A percentile compares a stretch with the other conserved stretches of the same genome.
Conservation (phyloP, 2,329 filamentous ascomycete species). For the Paecilomyces fulvus region DNA sequence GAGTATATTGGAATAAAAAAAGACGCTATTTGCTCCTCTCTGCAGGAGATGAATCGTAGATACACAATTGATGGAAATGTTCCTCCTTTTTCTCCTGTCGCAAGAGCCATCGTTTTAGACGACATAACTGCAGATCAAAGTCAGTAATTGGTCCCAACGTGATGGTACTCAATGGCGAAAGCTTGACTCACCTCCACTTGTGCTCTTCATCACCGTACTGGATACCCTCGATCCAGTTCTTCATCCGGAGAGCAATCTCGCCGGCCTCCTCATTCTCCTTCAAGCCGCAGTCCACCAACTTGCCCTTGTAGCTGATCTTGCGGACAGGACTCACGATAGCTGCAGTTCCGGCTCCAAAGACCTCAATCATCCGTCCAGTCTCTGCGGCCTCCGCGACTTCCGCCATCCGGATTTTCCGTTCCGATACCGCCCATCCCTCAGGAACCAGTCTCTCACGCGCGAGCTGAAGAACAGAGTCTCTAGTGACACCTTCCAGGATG, state of each 20-base stretch:
- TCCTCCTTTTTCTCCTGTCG: background rate
- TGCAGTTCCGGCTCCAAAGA: conserved; percentile 88
- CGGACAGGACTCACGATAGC: conserved; percentile 88
- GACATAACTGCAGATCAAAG: background rate
- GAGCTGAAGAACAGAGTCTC: conserved; percentile 81
- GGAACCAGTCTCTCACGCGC: conserved; percentile 74
- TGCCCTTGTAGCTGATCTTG: conserved; percentile 79
- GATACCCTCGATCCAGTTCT: conserved; percentile 91
- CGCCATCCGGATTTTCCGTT: conserved; percentile 87
- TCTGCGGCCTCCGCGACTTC: conserved; percentile 72
- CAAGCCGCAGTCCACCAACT: conserved; percentile 74
- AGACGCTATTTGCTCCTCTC: background rate
- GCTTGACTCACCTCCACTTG: conserved; percentile 65
- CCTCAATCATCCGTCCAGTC: conserved; percentile 82
- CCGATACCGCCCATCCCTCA: conserved; percentile 78
- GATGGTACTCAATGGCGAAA: background rate
- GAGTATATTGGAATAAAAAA: background rate
- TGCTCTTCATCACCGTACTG: conserved; percentile 93
- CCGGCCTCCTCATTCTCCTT: conserved; percentile 76
- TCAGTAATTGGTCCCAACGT: background rate
- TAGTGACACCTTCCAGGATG: conserved; percentile 88
- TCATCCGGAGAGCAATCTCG: conserved; percentile 76
- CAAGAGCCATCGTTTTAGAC: background rate
- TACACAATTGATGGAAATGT: background rate
- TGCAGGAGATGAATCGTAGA: background rate